phyloP scores from a whole-genome alignment of 176 grass and related monocot genomes.

The Aegilops longissima region DNA sequence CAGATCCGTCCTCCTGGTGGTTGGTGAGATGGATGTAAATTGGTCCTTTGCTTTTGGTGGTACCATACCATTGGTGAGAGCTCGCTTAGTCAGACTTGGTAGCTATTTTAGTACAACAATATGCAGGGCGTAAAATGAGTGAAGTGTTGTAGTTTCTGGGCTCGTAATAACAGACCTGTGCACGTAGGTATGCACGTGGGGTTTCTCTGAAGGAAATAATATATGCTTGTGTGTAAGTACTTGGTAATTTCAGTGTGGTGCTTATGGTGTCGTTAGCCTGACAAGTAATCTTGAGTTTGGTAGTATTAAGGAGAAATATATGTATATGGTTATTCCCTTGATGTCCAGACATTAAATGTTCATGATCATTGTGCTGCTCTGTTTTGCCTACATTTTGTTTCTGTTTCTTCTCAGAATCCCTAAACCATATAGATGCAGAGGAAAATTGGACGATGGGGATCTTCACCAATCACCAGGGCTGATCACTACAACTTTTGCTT shows the following conservation, averaged over 20 bases:
- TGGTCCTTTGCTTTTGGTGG: neutral
- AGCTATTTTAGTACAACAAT: neutral
- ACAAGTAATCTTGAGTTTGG: too few relatives aligned
- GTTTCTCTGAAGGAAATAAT: neutral
- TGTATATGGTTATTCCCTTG: too few relatives aligned
- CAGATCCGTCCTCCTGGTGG: neutral
- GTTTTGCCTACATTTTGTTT: neutral
- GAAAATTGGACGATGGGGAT: neutral
- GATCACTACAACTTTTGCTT: constrained; percentile 6
- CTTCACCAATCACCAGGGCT: neutral
- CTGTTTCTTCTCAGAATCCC: neutral
- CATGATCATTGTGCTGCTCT: neutral
- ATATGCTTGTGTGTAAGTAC: too few relatives aligned
- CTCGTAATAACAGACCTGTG: neutral
- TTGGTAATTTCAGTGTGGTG: too few relatives aligned
- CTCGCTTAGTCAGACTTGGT: neutral
- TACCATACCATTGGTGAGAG: neutral
- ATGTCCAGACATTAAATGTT: neutral
- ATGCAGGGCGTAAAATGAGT: neutral
- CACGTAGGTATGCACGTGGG: neutral
- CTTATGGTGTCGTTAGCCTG: too few relatives aligned
- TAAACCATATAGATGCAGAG: neutral
- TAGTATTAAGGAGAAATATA: too few relatives aligned
- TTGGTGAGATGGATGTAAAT: neutral
- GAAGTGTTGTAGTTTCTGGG: neutral